Base-by-base conservation (phyloP, 163 green algal genomes). In the Prototheca wickerhamii region DNA sequence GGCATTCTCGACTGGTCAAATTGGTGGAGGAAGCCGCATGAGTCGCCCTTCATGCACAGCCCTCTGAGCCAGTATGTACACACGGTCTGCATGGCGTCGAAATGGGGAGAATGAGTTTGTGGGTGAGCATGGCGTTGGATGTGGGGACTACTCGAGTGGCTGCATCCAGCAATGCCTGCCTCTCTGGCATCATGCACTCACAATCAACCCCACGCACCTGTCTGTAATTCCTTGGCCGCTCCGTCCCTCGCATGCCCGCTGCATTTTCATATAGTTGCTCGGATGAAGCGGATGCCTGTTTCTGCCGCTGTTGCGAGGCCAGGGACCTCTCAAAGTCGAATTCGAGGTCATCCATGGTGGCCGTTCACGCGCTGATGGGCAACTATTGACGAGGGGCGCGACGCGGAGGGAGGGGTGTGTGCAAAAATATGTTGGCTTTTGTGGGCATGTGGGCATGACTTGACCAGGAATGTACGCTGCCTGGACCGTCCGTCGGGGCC, bases 21-120 rank as follows among this genome's bases (percentile, higher is more conserved):
- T 67, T 95, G 80, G 76, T 98, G 92, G 73, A 98, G 73, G 74
- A 98, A 98, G 33, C 92, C 91, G 70, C 92, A 98, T 3, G 67
- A 67, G 51, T 96, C 87, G 6, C 92, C 92, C 72, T 97, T 97
- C 91, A 97, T 97, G 80, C 92, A 98, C 44, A 98, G 81, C 12
- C 88, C 87, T 12, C 87, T 78, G 10, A 98, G 75, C 92, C 92
- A 98, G 77, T 96, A 97, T 7, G 89, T 91, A 82, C 92, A 98
- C 26, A 98, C 92, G 6, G 92, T 98, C 84, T 95, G 81, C 69
- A 74, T 1, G n/a, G n/a, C n/a, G n/a, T n/a, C n/a, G n/a, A n/a
- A n/a, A n/a, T n/a, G 32, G 18, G 56, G 25, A 26, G 29, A 63
- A 31, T 3, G 51, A 15, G 10, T 3, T 56, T 57, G 3, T 50